phyloP scores from a whole-genome alignment of 2,329 filamentous ascomycete species.

The Colletotrichum viniferum region DNA sequence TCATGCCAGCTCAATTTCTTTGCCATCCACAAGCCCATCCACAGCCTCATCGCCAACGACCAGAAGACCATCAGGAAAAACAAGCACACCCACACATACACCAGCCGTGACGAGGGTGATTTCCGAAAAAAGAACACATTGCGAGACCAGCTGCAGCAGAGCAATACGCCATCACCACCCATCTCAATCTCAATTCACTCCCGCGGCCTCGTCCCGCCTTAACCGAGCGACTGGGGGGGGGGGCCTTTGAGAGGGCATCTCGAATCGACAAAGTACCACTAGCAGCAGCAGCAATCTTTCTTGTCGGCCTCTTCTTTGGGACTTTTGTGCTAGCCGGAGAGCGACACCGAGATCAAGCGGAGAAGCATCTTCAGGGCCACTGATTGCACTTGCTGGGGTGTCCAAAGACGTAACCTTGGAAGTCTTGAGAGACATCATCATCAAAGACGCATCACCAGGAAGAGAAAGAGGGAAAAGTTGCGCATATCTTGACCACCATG shows the following conservation, averaged over 20 bases:
- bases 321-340: background rate
- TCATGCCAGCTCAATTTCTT: slow-evolving; percentile 12
- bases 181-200: background rate
- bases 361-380: background rate
- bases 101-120: background rate
- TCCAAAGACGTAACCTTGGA: background rate
- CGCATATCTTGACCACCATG: slow-evolving; percentile 31
- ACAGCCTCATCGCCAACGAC: background rate
- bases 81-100: background rate
- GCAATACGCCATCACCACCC: background rate
- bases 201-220: background rate
- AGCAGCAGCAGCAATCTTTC: background rate
- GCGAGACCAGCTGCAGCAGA: background rate
- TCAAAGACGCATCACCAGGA: background rate
- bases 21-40: slow-evolving; percentile 15
- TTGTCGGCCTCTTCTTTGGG: background rate
- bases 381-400: slow-evolving; percentile 10
- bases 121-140: background rate
- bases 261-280: background rate
- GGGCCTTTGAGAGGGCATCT: background rate
- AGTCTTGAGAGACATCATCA: background rate
- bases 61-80: background rate
- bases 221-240: slow-evolving; percentile 7
- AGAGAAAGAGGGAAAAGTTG: background rate
- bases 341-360: background rate